These are phyloP conservation scores for Aurinia saxatilis DNA, from an alignment of 345 rosid species.

Conservation along the genomic window DNA sequence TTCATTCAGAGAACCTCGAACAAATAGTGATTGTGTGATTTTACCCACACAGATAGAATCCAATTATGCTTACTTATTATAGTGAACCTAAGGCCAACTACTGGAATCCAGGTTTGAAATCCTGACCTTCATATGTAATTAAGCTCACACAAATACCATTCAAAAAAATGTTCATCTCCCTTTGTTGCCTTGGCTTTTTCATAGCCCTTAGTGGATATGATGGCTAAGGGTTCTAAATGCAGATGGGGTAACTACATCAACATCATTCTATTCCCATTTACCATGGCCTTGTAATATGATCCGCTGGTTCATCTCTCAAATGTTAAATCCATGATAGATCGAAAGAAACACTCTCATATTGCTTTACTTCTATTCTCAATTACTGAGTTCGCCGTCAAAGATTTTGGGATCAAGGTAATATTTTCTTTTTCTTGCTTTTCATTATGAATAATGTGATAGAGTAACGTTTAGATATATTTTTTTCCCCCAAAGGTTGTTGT, in stretches of 20 bases:
- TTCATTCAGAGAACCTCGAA: too few relatives aligned
- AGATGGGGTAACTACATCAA: slow-evolving; percentile 4
- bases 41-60: too few relatives aligned
- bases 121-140: not conserved
- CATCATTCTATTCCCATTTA: slow-evolving; percentile 33
- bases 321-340: slow-evolving; percentile 34
- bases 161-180: too few relatives aligned
- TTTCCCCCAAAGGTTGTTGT: not conserved
- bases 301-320: slow-evolving; percentile 32
- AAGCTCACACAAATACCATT: too few relatives aligned
- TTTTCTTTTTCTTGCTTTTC: too few relatives aligned
- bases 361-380: slow-evolving; percentile 26
- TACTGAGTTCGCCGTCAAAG: slow-evolving; percentile 4
- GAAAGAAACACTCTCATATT: slow-evolving; percentile 41
- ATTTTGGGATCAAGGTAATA: slow-evolving; percentile 27
- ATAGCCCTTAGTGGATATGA: slow-evolving; percentile 18
- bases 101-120: slow-evolving; percentile 32
- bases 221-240: too few relatives aligned
- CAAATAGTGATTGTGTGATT: too few relatives aligned
- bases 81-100: slow-evolving; percentile 38
- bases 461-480: too few relatives aligned
- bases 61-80: slow-evolving; percentile 32
- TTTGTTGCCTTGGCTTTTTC: too few relatives aligned
- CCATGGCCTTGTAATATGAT: slow-evolving; percentile 22
- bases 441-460: not conserved